Base-by-base conservation (phyloP, 345 rosid species). In the Gossypium bickii region DNA sequence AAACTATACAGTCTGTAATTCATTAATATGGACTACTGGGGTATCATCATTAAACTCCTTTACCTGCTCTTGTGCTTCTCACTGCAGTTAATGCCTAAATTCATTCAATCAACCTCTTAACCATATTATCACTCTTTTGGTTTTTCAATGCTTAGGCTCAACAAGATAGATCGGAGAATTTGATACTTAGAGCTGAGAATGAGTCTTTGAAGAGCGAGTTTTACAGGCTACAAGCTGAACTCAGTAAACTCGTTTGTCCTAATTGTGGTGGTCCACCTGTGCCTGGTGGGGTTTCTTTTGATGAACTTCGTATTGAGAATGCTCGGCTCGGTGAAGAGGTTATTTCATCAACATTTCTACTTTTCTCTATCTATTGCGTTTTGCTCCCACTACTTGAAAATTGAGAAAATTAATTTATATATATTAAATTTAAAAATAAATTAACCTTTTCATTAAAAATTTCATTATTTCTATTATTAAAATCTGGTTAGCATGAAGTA, bases 281-380 rank as follows among this genome's bases (percentile, higher is more conserved):
- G 20, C 78, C 87, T 9, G 97, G 97, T 1, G 92, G 85, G 15
- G 76, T 89, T 71, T 80, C 91, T 47, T 89, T 87, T 56, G 92
- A 92, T 47, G 96, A 94, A 16, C 81, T 92, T 77, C 96, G 89
- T 38, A 82, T 91, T 0, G 98, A 94, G 78, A 93, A 94, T 81
- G 90, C 93, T 12, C 83, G 94, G 9, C 97, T 92, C 70, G 86
- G 92, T 75, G 97, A 94, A 69, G 95, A 92, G 97, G 98, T 92
- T 57, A 67, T 47, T 20, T 57, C 27, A 2, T 58, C 34, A 11
- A 29, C 7, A 22, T 7, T 8, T 56, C 41, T 53, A n/a, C n/a
- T 49, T 49, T 12, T 49, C 3, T 49, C 1, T 49, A 13, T 13
- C 4, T 29, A 29, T 29, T 29, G 1, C 1, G 0, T 29, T 4